These are phyloP conservation scores for Colletotrichum agaves DNA, from an alignment of 2,329 filamentous ascomycete species.

Conservation along the genomic window DNA sequence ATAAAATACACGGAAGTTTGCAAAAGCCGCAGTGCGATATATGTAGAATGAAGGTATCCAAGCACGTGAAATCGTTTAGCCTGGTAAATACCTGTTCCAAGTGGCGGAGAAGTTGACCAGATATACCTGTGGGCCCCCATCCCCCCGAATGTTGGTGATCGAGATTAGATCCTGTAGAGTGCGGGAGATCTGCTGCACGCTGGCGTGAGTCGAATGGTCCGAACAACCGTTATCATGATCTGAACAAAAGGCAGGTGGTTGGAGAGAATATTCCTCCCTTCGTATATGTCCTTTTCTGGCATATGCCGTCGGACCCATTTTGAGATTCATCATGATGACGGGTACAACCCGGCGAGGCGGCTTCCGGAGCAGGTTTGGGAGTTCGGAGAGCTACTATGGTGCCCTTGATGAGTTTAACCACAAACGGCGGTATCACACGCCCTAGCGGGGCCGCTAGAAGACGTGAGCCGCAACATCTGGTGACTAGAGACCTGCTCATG, in stretches of 20 bases:
- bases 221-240: neutral
- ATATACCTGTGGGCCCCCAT: slow-evolving; percentile 7
- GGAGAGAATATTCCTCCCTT: neutral
- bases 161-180: slow-evolving; percentile 30
- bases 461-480: no score
- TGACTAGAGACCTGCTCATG: no score
- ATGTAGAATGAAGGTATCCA: neutral
- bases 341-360: slow-evolving; percentile 12
- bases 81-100: neutral
- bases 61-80: neutral
- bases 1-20: neutral
- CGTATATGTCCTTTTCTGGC: neutral
- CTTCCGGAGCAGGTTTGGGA: slow-evolving; percentile 23
- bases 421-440: no score
- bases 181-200: slow-evolving; percentile 30
- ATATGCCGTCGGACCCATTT: neutral
- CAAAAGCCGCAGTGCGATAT: neutral
- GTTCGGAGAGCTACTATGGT: slow-evolving; percentile 5
- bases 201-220: slow-evolving; percentile 15
- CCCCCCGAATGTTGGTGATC: slow-evolving; percentile 17
- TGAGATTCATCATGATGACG: slow-evolving; percentile 1
- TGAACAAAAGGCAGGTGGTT: neutral
- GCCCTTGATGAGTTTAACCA: no score
- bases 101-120: slow-evolving; percentile 9
- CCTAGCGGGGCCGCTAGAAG: no score